phyloP scores from a whole-genome alignment of 805 yeast species.

The Kuraishia hungarica region DNA sequence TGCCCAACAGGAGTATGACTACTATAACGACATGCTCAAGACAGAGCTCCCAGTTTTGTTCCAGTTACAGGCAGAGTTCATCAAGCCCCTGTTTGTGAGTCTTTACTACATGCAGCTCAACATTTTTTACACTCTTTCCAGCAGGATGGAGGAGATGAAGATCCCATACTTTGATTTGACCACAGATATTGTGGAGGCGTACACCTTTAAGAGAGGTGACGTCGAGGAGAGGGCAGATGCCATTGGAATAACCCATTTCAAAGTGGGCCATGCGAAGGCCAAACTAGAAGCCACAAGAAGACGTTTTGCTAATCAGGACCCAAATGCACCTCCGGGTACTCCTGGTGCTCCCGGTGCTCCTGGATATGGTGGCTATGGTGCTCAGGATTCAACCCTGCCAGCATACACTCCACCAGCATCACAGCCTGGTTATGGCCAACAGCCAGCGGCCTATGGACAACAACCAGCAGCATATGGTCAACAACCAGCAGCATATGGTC shows the following conservation, averaged over 20 bases:
- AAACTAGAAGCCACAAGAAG: constrained; percentile 79
- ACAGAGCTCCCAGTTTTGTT: constrained; percentile 83
- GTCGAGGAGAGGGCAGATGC: constrained; percentile 86
- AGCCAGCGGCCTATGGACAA: constrained; percentile 15
- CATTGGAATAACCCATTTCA: constrained; percentile 85
- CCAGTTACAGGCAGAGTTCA: constrained; percentile 83
- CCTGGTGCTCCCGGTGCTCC: constrained; percentile 17
- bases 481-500: constrained; percentile 14
- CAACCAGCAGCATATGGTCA: constrained; percentile 10
- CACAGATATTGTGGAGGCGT: constrained; percentile 78
- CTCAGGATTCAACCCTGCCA: constrained; percentile 25
- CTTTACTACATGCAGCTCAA: constrained; percentile 97
- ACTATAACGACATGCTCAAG: constrained; percentile 91
- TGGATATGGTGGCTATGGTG: constrained; percentile 16
- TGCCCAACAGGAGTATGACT: constrained; percentile 93
- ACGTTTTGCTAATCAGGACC: constrained; percentile 32
- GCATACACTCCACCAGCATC: constrained; percentile 27
- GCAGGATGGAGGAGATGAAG: constrained; percentile 90
- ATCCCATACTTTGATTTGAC: constrained; percentile 90
- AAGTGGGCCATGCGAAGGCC: constrained; percentile 77
- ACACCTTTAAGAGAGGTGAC: constrained; percentile 75
- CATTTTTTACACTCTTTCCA: constrained; percentile 87
- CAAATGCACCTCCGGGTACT: constrained; percentile 23
- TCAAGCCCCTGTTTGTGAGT: constrained; percentile 87
- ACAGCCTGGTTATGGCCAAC: constrained; percentile 12